These are phyloP conservation scores for Leptographium flavum DNA, from an alignment of 2,329 filamentous ascomycete genomes.

Conservation along the genomic window DNA sequence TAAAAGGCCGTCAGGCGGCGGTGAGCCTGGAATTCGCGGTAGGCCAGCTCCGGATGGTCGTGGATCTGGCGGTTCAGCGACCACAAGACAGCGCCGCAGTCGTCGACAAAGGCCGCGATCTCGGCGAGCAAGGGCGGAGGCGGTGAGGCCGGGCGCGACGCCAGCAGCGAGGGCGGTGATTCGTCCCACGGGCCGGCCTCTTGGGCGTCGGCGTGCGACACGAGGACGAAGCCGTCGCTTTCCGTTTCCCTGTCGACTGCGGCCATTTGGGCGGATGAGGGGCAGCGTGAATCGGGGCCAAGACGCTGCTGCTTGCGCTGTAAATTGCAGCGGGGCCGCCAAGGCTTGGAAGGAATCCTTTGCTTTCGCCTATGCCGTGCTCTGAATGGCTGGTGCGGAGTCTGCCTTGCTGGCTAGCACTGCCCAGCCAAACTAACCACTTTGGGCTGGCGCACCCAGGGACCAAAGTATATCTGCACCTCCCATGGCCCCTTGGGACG, in stretches of 20 bases:
- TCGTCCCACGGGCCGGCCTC: not conserved
- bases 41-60: slow-evolving; percentile 34
- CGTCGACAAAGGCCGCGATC: slow-evolving; percentile 25
- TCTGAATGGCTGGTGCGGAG: too few relatives aligned
- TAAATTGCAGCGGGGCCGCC: too few relatives aligned
- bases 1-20: slow-evolving; percentile 33
- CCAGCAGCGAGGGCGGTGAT: too few relatives aligned
- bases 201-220: slow-evolving; percentile 1
- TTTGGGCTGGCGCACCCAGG: too few relatives aligned
- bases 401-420: too few relatives aligned
- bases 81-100: slow-evolving; percentile 24
- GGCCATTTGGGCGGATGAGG: not conserved
- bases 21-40: slow-evolving; percentile 33
- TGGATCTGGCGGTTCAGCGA: slow-evolving; percentile 34
- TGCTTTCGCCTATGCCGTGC: too few relatives aligned
- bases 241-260: not conserved
- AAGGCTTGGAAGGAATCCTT: too few relatives aligned
- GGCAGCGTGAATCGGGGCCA: too few relatives aligned
- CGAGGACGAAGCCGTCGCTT: slow-evolving; percentile 2
- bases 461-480: too few relatives aligned
- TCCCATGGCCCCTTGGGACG: too few relatives aligned
- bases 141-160: not conserved
- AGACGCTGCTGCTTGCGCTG: too few relatives aligned
- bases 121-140: slow-evolving; percentile 15
- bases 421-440: too few relatives aligned